These are phyloP conservation scores for Kuraishia piskuri DNA, from an alignment of 805 yeast species.

Conservation along the genomic window DNA sequence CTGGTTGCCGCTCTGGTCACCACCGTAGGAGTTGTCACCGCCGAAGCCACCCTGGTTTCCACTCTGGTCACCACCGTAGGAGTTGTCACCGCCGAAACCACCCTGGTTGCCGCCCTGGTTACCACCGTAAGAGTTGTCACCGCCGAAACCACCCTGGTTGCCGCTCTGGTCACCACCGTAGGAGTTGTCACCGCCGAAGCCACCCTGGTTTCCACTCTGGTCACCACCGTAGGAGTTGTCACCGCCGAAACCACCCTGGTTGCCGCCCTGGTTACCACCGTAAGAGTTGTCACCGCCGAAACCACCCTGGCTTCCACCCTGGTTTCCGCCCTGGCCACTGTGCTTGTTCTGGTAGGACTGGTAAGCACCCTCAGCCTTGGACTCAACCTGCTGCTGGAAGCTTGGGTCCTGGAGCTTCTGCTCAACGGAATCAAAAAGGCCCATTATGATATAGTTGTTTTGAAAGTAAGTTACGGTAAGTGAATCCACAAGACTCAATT, in stretches of 20 bases:
- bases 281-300: background rate
- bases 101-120: slow-evolving; percentile 21
- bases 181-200: slow-evolving; percentile 15
- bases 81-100: slow-evolving; percentile 15
- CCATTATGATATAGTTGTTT: slow-evolving; percentile 20
- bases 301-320: background rate
- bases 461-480: no score
- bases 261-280: background rate
- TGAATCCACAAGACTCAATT: background rate
- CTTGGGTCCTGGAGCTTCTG: slow-evolving; percentile 19
- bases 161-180: slow-evolving; percentile 13
- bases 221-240: slow-evolving; percentile 17
- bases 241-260: slow-evolving; percentile 9
- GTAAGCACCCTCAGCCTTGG: slow-evolving; percentile 19
- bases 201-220: slow-evolving; percentile 19
- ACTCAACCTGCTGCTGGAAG: slow-evolving; percentile 8
- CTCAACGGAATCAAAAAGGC: slow-evolving; percentile 34
- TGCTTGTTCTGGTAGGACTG: slow-evolving; percentile 13
- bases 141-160: background rate
- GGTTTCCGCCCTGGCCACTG: slow-evolving; percentile 1
- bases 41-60: slow-evolving; percentile 5
- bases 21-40: slow-evolving; percentile 23
- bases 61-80: slow-evolving; percentile 12
- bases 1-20: slow-evolving; percentile 1
- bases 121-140: slow-evolving; percentile 4